phyloP scores from a whole-genome alignment of 495 filamentous ascomycete genomes.

The Trichocladium uniseriatum region DNA sequence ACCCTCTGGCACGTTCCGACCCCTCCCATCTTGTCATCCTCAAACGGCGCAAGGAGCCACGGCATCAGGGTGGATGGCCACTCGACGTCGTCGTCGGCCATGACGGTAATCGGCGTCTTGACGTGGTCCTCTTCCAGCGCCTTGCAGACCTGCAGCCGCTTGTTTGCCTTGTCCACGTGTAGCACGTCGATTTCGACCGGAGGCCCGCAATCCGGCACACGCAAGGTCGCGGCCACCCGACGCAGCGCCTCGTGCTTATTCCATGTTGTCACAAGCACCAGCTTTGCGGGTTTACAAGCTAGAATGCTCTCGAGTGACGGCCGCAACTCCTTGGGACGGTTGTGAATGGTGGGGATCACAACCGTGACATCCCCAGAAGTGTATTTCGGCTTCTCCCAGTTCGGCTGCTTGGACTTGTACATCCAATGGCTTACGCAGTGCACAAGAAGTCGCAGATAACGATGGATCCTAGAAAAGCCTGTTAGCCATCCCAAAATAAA shows the following conservation, averaged over 20 bases:
- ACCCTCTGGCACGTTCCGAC: slow-evolving; percentile 78
- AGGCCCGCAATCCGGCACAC: slow-evolving; percentile 8
- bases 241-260: slow-evolving; percentile 41
- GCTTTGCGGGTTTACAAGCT: slow-evolving; percentile 41
- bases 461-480: slow-evolving; percentile 31
- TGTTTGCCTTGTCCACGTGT: slow-evolving; percentile 48
- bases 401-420: slow-evolving; percentile 38
- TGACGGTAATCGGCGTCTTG: slow-evolving; percentile 61
- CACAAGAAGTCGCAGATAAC: slow-evolving; percentile 46
- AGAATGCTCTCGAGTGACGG: slow-evolving; percentile 46
- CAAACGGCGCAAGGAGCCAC: slow-evolving; percentile 81
- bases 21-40: slow-evolving; percentile 64
- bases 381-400: slow-evolving; percentile 36
- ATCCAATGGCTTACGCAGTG: slow-evolving; percentile 43
- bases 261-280: slow-evolving; percentile 47
- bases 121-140: slow-evolving; percentile 62
- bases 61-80: slow-evolving; percentile 68
- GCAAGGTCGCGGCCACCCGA: slow-evolving; percentile 35
- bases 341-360: slow-evolving; percentile 48
- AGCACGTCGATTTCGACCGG: slow-evolving; percentile 37
- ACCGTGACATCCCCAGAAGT: slow-evolving; percentile 47
- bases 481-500: slow-evolving; percentile 14
- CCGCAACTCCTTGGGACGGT: slow-evolving; percentile 43
- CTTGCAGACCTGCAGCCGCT: slow-evolving; percentile 72
- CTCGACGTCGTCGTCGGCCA: slow-evolving; percentile 82